Percentiles rank a stretch among this genome's conserved stretches.
Conservation (phyloP, 2,329 filamentous ascomycete species). For the Botrytis fragariae region DNA sequence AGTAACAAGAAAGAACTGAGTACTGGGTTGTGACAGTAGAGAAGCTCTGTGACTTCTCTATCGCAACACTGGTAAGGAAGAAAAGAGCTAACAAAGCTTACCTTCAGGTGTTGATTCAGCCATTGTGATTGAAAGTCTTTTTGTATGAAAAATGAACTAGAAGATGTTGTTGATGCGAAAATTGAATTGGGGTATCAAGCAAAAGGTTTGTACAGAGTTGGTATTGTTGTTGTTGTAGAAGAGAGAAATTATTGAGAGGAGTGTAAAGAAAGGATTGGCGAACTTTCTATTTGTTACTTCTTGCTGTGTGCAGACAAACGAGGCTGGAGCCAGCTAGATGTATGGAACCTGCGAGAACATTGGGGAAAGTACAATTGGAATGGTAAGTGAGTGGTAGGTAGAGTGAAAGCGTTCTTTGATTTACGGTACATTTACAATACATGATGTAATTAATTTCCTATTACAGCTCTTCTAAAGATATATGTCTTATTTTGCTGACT, state of each 20-base stretch:
- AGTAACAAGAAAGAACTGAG: background rate
- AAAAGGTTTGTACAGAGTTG: constrained; percentile 12
- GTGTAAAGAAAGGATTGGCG: constrained; percentile 14
- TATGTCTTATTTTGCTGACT: background rate
- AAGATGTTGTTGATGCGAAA: background rate
- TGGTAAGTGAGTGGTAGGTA: background rate
- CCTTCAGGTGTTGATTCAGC: constrained; percentile 35
- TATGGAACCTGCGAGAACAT: constrained; percentile 21
- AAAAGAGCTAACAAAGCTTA: constrained; percentile 32
- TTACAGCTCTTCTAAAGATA: background rate
- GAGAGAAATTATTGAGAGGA: background rate
- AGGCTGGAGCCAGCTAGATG: constrained; percentile 14
- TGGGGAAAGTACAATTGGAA: constrained; percentile 13
- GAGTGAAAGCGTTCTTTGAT: background rate
- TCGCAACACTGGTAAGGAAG: background rate
- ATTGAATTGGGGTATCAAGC: constrained; percentile 21
- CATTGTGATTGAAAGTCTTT: constrained; percentile 27
- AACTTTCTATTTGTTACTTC: constrained; percentile 14
- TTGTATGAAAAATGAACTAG: background rate
- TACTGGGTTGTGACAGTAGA: background rate
- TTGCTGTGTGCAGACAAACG: constrained; percentile 15
- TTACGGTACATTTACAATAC: background rate
- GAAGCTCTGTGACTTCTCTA: background rate
- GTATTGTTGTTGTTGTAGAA: constrained; percentile 5
- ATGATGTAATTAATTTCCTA: background rate